A percentile compares a stretch with the other conserved stretches of the same genome.
Conservation (phyloP, 139 green algal species). For the Diplosphaera chodatii region DNA sequence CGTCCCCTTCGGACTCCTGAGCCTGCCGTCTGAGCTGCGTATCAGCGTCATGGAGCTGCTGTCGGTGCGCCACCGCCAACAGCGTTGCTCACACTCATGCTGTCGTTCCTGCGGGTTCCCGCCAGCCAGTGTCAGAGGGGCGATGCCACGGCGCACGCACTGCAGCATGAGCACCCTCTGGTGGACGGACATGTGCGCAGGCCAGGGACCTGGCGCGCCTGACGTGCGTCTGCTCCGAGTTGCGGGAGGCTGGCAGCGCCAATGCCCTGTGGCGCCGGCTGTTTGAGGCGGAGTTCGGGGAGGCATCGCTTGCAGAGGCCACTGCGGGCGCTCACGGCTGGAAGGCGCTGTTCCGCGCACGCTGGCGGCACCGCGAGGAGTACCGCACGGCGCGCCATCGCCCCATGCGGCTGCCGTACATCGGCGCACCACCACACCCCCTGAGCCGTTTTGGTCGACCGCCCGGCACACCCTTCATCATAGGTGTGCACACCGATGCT, state of each 20-base stretch:
- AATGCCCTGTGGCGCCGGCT: constrained; percentile 38
- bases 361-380: not conserved
- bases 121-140: too few species aligned
- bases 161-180: too few species aligned
- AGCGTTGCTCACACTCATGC: too few species aligned
- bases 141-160: too few species aligned
- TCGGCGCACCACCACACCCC: not conserved
- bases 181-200: too few species aligned
- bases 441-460: not conserved
- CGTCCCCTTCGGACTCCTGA: constrained; percentile 22
- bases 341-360: not conserved
- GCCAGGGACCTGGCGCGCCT: constrained; percentile 27
- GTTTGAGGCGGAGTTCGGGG: constrained; percentile 34
- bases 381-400: not conserved
- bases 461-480: not conserved
- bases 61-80: constrained; percentile 15
- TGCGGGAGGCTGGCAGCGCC: constrained; percentile 20
- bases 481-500: not conserved
- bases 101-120: too few species aligned
- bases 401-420: not conserved
- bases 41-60: constrained; percentile 16
- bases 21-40: constrained; percentile 32
- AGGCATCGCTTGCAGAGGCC: not conserved
- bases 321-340: not conserved
- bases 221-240: constrained; percentile 30